A percentile compares a stretch with the other conserved stretches of the same genome.
Conservation (phyloP, 2,329 filamentous ascomycete species). For the Colletotrichum lentis region DNA sequence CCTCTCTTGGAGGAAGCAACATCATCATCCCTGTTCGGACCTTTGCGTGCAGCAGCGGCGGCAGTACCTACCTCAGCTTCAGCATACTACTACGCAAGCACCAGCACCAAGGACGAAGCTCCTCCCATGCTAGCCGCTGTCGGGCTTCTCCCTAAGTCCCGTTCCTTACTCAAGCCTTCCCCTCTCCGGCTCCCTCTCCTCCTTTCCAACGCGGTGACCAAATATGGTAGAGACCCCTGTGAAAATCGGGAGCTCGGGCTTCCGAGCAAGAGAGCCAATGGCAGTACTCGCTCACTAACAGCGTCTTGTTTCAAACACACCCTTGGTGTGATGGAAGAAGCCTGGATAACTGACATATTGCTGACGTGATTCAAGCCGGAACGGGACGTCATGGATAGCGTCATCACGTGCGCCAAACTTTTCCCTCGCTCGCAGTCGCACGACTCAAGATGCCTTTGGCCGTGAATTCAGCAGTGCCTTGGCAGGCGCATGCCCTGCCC, state of each 20-base stretch:
- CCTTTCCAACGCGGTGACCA: neutral
- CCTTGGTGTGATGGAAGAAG: neutral
- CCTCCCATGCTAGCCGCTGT: conserved; percentile 12
- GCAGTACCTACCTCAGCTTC: neutral
- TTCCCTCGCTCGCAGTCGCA: conserved; percentile 2
- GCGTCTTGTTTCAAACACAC: conserved; percentile 1
- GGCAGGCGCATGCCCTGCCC: neutral
- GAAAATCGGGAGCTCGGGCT: conserved; percentile 16
- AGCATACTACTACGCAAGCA: neutral
- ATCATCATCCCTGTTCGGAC: conserved; percentile 37
- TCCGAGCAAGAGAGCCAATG: conserved; percentile 15
- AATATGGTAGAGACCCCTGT: conserved; percentile 17
- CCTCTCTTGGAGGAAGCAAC: conserved; percentile 22
- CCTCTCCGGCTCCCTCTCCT: neutral
- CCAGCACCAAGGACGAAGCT: conserved; percentile 14
- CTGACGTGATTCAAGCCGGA: conserved; percentile 32
- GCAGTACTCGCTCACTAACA: conserved; percentile 4
- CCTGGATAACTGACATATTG: neutral
- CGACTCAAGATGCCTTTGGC: conserved; percentile 20
- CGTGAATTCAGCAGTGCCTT: neutral
- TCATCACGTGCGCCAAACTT: conserved; percentile 36
- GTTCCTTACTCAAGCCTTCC: neutral
- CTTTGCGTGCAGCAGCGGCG: conserved; percentile 24
- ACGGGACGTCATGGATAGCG: conserved; percentile 32
- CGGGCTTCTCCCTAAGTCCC: neutral